These are phyloP conservation scores for Aspergillus brunneoviolaceus DNA, from an alignment of 2,329 filamentous ascomycete genomes.

Conservation along the genomic window DNA sequence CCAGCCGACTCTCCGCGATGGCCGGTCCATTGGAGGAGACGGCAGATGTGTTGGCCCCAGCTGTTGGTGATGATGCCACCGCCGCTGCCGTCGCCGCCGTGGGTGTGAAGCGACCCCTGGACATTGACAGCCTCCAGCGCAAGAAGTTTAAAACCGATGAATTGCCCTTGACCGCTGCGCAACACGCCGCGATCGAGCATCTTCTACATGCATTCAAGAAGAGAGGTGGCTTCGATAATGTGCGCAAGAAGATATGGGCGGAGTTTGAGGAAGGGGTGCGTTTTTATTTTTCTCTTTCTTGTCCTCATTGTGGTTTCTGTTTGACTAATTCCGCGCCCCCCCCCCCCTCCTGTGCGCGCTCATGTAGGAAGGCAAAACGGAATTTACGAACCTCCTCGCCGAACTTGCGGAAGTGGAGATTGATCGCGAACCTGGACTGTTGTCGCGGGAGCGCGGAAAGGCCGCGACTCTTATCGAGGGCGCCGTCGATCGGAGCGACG, in stretches of 20 bases:
- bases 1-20: conserved; percentile 22
- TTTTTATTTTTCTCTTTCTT: conserved; percentile 19
- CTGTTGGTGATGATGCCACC: not conserved
- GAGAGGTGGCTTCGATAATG: conserved; percentile 63
- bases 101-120: conserved; percentile 31
- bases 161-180: conserved; percentile 58
- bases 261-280: conserved; percentile 56
- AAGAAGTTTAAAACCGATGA: conserved; percentile 61
- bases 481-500: conserved; percentile 61
- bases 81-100: conserved; percentile 11
- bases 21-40: conserved; percentile 31
- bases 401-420: conserved; percentile 61
- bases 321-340: not conserved
- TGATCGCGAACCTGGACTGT: conserved; percentile 60
- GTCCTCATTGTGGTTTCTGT: not conserved
- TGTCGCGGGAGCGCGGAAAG: conserved; percentile 61
- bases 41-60: conserved; percentile 19
- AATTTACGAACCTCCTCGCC: conserved; percentile 54
- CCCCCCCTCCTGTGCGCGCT: conserved; percentile 15
- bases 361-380: conserved; percentile 51
- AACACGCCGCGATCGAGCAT: conserved; percentile 60
- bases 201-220: conserved; percentile 65
- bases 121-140: conserved; percentile 36
- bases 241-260: conserved; percentile 61
- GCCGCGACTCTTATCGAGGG: conserved; percentile 64